A percentile compares a stretch with the other conserved stretches of the same genome.
Conservation (phyloP, 345 rosid genomes). For the Aurinia saxatilis region DNA sequence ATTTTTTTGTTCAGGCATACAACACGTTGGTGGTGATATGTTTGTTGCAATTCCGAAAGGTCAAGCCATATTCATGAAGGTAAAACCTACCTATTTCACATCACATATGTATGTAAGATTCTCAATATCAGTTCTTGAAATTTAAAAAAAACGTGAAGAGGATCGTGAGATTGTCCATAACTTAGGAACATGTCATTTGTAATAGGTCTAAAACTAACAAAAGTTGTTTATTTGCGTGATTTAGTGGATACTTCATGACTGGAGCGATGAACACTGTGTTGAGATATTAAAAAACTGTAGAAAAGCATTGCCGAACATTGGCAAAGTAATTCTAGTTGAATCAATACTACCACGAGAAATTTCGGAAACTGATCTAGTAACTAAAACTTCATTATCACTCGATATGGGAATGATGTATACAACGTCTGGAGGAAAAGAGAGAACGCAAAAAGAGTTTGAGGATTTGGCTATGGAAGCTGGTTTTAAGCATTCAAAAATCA, state of each 20-base stretch:
- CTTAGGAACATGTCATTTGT: too few relatives aligned
- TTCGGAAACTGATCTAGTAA: neutral
- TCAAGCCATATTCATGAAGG: conserved; percentile 14
- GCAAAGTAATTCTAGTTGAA: neutral
- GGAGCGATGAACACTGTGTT: conserved; percentile 2
- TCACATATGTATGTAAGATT: too few relatives aligned
- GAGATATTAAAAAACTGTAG: neutral
- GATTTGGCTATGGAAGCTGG: neutral
- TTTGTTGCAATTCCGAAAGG: conserved; percentile 13
- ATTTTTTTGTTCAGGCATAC: conserved; percentile 7
- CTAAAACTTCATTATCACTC: neutral
- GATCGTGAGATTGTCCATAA: too few relatives aligned
- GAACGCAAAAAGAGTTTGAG: neutral
- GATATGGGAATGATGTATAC: neutral
- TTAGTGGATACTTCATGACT: neutral
- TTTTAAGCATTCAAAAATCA: neutral
- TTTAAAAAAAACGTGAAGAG: too few relatives aligned
- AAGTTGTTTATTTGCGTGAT: neutral
- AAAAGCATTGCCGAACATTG: neutral
- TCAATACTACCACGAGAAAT: neutral
- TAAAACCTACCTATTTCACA: neutral
- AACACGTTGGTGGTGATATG: conserved; percentile 19
- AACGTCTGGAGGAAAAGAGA: neutral
- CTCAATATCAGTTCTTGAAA: neutral
- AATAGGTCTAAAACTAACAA: too few relatives aligned